These are phyloP conservation scores for Aspergillus incahuasiensis DNA, from an alignment of 495 filamentous ascomycete genomes.

Conservation along the genomic window DNA sequence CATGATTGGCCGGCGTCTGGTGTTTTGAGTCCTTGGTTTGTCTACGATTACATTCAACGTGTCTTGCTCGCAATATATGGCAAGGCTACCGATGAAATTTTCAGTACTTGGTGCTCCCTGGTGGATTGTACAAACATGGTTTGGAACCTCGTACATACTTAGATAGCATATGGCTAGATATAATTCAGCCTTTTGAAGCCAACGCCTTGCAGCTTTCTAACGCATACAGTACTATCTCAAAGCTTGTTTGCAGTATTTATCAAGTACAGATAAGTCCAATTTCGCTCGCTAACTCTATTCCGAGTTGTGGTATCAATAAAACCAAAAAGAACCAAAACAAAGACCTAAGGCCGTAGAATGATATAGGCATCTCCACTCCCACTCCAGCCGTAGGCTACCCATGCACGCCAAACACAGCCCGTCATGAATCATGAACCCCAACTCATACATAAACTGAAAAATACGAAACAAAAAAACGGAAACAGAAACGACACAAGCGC, in stretches of 20 bases:
- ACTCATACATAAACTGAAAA: no score
- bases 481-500: not conserved
- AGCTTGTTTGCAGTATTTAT: not conserved
- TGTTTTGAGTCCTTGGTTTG: not conserved
- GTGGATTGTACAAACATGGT: slow-evolving; percentile 1
- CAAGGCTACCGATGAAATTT: not conserved
- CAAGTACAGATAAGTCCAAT: not conserved
- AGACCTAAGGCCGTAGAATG: not conserved
- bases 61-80: not conserved
- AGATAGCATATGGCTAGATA: slow-evolving; percentile 3
- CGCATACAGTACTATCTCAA: not conserved
- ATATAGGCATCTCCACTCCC: no score
- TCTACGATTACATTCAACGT: not conserved
- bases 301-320: not conserved
- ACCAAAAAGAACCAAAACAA: not conserved
- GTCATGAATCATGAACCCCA: not conserved
- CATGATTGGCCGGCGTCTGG: slow-evolving; percentile 1
- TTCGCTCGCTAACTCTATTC: not conserved
- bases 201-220: not conserved
- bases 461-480: no score
- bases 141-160: slow-evolving; percentile 3
- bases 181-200: slow-evolving; percentile 4
- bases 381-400: no score
- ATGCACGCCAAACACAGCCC: not conserved
- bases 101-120: not conserved